phyloP scores from a whole-genome alignment of 352 stramenopile genomes.

The Globisporangium nunn region DNA sequence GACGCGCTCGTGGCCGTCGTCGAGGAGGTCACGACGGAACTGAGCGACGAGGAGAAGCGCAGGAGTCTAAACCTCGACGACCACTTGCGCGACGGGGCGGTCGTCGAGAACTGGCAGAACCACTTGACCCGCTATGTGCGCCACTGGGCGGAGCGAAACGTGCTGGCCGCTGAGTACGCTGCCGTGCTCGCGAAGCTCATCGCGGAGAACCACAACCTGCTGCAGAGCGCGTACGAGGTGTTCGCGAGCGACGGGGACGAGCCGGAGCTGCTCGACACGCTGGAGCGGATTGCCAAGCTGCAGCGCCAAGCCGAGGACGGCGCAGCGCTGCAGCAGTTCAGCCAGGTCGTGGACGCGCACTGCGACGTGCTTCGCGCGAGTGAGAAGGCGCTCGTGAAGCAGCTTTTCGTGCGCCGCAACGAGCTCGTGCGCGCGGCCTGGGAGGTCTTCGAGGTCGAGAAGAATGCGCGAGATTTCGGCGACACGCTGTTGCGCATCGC shows the following conservation, averaged over 20 bases:
- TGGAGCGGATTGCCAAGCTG: conserved; percentile 62
- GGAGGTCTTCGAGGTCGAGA: conserved; percentile 38
- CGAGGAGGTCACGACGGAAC: conserved; percentile 54
- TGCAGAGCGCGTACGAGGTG: conserved; percentile 71
- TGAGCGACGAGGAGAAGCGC: conserved; percentile 56
- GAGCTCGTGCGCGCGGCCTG: conserved; percentile 45
- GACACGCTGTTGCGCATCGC: conserved; percentile 48
- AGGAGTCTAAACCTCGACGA: conserved; percentile 11
- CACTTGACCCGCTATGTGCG: conserved; percentile 37
- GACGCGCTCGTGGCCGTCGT: conserved; percentile 48
- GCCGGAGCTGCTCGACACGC: conserved; percentile 59
- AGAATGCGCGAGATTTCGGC: conserved; percentile 35
- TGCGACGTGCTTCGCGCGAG: conserved; percentile 22
- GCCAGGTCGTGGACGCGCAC: conserved; percentile 25
- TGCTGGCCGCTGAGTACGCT: conserved; percentile 26
- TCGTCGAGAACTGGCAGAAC: conserved; percentile 33
- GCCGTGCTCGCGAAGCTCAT: conserved; percentile 39
- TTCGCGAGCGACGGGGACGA: conserved; percentile 50
- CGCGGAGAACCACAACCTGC: conserved; percentile 42
- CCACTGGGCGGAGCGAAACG: conserved; percentile 29
- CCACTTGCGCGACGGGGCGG: conserved; percentile 1
- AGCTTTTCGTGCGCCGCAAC: conserved; percentile 34
- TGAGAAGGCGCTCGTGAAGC: conserved; percentile 36
- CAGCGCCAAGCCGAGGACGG: conserved; percentile 42
- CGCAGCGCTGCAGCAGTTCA: conserved; percentile 24